Evolutionary conservation across 805 yeast genomes (phyloP).

Genomic region (Metschnikowia gruessii): DNA sequence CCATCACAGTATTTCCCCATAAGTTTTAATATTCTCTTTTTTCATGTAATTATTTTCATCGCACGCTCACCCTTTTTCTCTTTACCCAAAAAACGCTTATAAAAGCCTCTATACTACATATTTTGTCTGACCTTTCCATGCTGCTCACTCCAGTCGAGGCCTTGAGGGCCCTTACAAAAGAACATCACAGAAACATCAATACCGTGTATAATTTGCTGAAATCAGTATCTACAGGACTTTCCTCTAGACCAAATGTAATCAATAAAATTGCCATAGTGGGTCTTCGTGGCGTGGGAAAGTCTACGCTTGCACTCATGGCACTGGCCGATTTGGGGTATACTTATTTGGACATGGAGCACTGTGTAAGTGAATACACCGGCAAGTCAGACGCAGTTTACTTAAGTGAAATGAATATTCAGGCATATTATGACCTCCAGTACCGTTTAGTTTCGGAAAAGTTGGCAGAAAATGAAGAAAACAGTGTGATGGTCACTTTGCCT

Average conservation of each 20-base stretch:
- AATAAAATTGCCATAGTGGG: slow-evolving; percentile 16
- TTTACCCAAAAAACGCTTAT: too few species aligned
- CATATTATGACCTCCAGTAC: neutral
- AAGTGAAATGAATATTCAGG: slow-evolving; percentile 9
- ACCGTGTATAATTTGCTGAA: neutral
- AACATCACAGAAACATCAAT: neutral
- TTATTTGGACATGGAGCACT: slow-evolving; percentile 17
- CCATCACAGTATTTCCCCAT: too few species aligned
- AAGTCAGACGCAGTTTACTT: slow-evolving; percentile 13
- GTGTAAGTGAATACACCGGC: slow-evolving; percentile 15
- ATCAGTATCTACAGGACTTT: neutral
- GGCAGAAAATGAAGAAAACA: neutral
- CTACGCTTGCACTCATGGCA: slow-evolving; percentile 21
- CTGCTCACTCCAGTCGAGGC: neutral
- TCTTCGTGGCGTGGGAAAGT: slow-evolving; percentile 21
- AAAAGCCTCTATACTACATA: too few species aligned
- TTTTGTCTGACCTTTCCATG: too few species aligned
- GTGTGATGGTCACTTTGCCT: neutral
- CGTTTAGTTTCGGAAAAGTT: neutral
- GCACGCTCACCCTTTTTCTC: too few species aligned
- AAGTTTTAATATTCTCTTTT: too few species aligned
- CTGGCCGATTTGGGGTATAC: slow-evolving; percentile 17
- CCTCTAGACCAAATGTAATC: neutral
- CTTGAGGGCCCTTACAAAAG: neutral
- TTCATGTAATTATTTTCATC: too few species aligned